Evolutionary conservation across 495 filamentous ascomycete genomes (phyloP).

Genomic region (Tuber aestivum): DNA sequence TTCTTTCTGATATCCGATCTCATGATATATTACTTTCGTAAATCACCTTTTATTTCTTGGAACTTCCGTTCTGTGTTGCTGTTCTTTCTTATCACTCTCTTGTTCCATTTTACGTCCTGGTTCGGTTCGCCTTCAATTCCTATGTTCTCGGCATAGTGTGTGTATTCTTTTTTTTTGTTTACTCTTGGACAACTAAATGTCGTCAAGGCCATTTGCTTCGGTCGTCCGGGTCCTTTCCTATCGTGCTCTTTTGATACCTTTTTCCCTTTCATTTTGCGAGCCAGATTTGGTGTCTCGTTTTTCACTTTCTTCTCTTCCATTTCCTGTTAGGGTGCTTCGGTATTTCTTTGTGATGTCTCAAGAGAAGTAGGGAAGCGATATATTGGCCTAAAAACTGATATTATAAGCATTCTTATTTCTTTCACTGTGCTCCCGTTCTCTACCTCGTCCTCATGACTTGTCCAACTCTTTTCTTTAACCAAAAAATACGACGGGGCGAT

Average conservation of each 20-base stretch:
- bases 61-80: slow-evolving; percentile 10
- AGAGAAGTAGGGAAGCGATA: background rate
- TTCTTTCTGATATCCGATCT: slow-evolving; percentile 33
- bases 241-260: slow-evolving; percentile 30
- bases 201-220: slow-evolving; percentile 27
- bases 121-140: slow-evolving; percentile 35
- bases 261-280: slow-evolving; percentile 26
- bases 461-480: background rate
- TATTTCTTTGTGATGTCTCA: slow-evolving; percentile 3
- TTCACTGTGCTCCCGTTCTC: background rate
- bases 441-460: slow-evolving; percentile 2
- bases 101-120: slow-evolving; percentile 29
- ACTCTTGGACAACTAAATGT: slow-evolving; percentile 37
- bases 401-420: slow-evolving; percentile 1
- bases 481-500: background rate
- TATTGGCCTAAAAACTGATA: background rate
- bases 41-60: slow-evolving; percentile 42
- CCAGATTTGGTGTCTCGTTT: slow-evolving; percentile 20
- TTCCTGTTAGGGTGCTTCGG: slow-evolving; percentile 1
- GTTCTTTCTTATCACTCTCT: slow-evolving; percentile 35
- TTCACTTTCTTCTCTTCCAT: slow-evolving; percentile 5
- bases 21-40: slow-evolving; percentile 43
- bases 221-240: slow-evolving; percentile 19
- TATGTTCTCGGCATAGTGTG: slow-evolving; percentile 23
- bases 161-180: slow-evolving; percentile 28